Conservation (phyloP, 768 basidiomycete genomes). For the Tricholoma bakamatsutake region DNA sequence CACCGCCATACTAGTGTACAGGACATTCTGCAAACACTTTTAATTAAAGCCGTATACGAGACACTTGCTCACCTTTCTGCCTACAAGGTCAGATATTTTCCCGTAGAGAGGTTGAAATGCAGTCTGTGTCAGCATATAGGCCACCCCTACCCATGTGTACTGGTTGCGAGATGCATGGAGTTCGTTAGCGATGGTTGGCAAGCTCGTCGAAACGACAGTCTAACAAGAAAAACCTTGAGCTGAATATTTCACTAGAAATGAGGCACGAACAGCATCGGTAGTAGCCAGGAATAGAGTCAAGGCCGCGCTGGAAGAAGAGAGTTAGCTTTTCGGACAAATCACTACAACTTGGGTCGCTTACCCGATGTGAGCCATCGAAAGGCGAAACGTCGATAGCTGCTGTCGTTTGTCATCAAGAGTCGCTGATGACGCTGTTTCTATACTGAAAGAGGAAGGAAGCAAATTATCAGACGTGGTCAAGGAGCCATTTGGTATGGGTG, state of each 20-base stretch:
- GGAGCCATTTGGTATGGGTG: neutral
- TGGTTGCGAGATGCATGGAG: slow-evolving; percentile 62
- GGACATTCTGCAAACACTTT: slow-evolving; percentile 41
- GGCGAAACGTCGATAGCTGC: slow-evolving; percentile 47
- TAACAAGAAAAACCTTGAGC: slow-evolving; percentile 12
- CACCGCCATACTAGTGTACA: slow-evolving; percentile 68
- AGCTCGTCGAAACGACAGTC: slow-evolving; percentile 75
- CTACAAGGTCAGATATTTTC: slow-evolving; percentile 71
- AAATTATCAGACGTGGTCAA: neutral
- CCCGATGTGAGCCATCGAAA: slow-evolving; percentile 68
- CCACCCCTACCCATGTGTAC: slow-evolving; percentile 83
- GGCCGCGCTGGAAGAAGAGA: slow-evolving; percentile 48
- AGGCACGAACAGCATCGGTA: slow-evolving; percentile 60
- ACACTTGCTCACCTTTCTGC: slow-evolving; percentile 54
- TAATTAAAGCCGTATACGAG: neutral
- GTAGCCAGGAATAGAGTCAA: slow-evolving; percentile 81
- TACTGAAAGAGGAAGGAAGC: slow-evolving; percentile 21
- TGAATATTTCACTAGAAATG: neutral
- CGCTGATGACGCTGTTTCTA: slow-evolving; percentile 24
- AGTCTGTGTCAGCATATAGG: slow-evolving; percentile 84
- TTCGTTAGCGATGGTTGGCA: slow-evolving; percentile 75
- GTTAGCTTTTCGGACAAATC: slow-evolving; percentile 2
- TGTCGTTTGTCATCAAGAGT: slow-evolving; percentile 21
- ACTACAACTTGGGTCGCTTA: slow-evolving; percentile 21
- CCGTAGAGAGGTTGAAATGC: slow-evolving; percentile 83